A percentile compares a stretch with the other conserved stretches of the same genome.
These are phyloP conservation scores for Hordeum marinum DNA, from an alignment of 176 grass and related monocot genomes.

Conservation along the genomic window DNA sequence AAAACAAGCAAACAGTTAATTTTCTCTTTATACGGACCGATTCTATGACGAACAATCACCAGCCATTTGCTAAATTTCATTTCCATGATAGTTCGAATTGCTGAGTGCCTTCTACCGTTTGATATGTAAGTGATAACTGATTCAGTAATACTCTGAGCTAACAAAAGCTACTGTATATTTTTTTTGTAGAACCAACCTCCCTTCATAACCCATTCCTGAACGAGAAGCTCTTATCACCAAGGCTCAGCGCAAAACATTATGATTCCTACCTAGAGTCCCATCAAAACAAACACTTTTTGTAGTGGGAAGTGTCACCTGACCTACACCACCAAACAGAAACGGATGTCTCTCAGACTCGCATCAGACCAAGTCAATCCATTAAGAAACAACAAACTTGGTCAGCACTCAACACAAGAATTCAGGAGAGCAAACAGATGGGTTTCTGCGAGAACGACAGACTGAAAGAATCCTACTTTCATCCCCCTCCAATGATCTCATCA, in stretches of 20 bases:
- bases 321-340: conserved; percentile 23
- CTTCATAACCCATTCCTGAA: neutral
- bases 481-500: conserved; percentile 32
- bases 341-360: neutral
- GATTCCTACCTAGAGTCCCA: conserved; percentile 2
- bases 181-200: neutral
- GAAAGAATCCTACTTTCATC: conserved; percentile 29
- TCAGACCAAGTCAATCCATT: conserved; percentile 20
- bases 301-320: conserved; percentile 21
- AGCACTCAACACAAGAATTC: neutral
- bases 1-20: neutral
- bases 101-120: neutral
- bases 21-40: neutral
- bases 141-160: neutral
- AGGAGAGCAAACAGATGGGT: conserved; percentile 19
- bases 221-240: neutral
- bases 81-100: neutral
- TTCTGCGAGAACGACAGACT: conserved; percentile 17
- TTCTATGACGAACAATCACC: neutral
- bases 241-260: neutral
- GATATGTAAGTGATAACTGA: neutral
- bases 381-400: conserved; percentile 31
- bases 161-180: neutral
- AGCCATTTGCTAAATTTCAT: neutral
- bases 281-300: neutral